Evolutionary conservation across 202 grass and related monocot species (phyloP), one percentile per base, ranked within the genome.

Genomic region (Zizania palustris): DNA sequence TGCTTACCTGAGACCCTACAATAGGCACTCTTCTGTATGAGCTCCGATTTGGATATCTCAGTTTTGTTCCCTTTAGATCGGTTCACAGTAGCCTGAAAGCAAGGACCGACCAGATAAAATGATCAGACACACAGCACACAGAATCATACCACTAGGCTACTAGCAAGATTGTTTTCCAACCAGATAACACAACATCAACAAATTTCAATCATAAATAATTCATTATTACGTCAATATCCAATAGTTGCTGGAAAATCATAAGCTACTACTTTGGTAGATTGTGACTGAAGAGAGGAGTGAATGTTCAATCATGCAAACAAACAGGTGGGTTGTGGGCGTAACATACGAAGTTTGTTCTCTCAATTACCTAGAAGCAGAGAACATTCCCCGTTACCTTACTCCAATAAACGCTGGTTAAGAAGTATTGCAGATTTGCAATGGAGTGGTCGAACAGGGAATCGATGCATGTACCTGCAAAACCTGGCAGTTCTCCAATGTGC

Each of bases 401-500:
- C 20, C 15, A 56, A 55, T 16, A 64, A 55, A 45, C 43, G 0
- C 28, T 28, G 4, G 46, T 54, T 58, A 39, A 16, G 5, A 19
- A 55, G 5, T 20, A 18, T 10, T 55, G 64, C 16, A 61, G 37
- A n/a, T n/a, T n/a, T n/a, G n/a, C n/a, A n/a, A n/a, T 21, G 65
- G 33, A 43, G 14, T 74, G 45, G 14, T 41, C 1, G 15, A 37
- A 62, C 7, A 49, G 58, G 34, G 34, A 66, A 74, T 60, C 51
- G 79, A 56, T 11, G 36, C 5, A 0, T 16, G 9, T 78, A 99
- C 96, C 96, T 96, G 96, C 67, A 99, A 80, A 93, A 99, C 83
- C 87, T 96, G 89, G 80, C 96, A 99, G 60, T 99, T 99, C 51
- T 96, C 89, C 83, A 99, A 79, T 85, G 87, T 99, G 87, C 96